Base-by-base conservation (phyloP, 2,329 filamentous ascomycete species). In the Escovopsis sp. region DNA sequence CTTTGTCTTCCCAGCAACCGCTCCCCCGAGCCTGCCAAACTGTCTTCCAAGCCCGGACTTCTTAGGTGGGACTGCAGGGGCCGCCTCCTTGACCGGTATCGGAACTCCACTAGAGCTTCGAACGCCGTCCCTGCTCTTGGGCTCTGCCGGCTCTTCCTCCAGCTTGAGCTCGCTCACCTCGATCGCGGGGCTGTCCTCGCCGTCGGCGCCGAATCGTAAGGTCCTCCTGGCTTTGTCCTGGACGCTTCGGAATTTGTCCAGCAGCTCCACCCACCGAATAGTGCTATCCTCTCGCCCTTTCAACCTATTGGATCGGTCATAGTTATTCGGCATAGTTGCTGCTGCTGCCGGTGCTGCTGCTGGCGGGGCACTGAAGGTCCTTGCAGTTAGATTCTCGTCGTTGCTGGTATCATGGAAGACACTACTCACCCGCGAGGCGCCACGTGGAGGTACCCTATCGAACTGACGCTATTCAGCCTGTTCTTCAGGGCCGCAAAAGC, bases 401-500 rank as follows among this genome's bases (percentile, higher is more conserved):
- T 32, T 11, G 4, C 8, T 32, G 8, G 28, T 11, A 11, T 32
- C 8, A 11, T 4, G 11, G 28, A 32, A 9, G 28, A 32, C 8
- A 32, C 43, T 45, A 78, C 80, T 64, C 80, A 91, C 85, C 75
- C 73, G 73, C 85, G 66, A 42, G 73, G 83, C 48, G 81, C 80
- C 51, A 84, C 82, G 58, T 96, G 89, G 47, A 98, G 68, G 60
- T 94, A 94, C 36, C 89, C 91, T 58, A 98, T 96, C 41, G 91
- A 88, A 66, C 85, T 94, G 51, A 98, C 91, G 61, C 85, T 94
- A 62, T 96, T 96, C 40, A 98, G 73, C 36, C 91, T 80, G 58
- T 98, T 98, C 60, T 95, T 96, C 44, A 98, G 70, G 3, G 91
- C 89, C 26, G 88, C 91, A 64, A 98, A 98, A 8, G 91, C 93